phyloP scores from a whole-genome alignment of 805 yeast genomes.

The Candida quercuum region DNA sequence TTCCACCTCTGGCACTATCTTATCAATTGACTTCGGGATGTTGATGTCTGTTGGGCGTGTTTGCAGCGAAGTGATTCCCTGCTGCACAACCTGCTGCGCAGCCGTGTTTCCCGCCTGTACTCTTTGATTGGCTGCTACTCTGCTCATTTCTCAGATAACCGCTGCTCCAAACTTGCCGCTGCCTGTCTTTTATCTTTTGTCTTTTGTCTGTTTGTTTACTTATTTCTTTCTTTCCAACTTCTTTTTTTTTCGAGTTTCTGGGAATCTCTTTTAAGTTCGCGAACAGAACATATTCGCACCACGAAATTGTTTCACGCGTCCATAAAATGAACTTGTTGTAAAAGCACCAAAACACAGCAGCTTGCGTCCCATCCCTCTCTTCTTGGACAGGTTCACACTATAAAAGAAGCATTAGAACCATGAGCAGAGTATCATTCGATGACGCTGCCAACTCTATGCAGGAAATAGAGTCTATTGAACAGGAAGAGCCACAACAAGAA shows the following conservation, averaged over 20 bases:
- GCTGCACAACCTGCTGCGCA: constrained; percentile 16
- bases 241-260: not conserved
- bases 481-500: constrained; percentile 23
- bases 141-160: not conserved
- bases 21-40: constrained; percentile 40
- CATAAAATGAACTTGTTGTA: not conserved
- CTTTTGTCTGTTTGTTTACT: not conserved
- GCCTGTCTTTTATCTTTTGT: not conserved
- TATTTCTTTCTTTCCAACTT: not conserved
- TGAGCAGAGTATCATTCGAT: constrained; percentile 2
- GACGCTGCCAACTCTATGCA: not conserved
- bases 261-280: not conserved
- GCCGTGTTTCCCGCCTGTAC: not conserved
- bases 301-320: not conserved
- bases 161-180: too few species aligned
- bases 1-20: constrained; percentile 62
- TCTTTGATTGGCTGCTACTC: not conserved
- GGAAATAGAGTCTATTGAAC: constrained; percentile 4
- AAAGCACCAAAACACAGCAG: too few species aligned
- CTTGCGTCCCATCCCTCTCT: too few species aligned
- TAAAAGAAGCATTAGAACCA: too few species aligned
- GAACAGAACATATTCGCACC: not conserved
- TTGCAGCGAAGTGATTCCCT: constrained; percentile 16
- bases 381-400: too few species aligned
- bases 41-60: constrained; percentile 48